Evolutionary conservation across 352 stramenopile species (phyloP).

Genomic region (Pythium coloratum): DNA sequence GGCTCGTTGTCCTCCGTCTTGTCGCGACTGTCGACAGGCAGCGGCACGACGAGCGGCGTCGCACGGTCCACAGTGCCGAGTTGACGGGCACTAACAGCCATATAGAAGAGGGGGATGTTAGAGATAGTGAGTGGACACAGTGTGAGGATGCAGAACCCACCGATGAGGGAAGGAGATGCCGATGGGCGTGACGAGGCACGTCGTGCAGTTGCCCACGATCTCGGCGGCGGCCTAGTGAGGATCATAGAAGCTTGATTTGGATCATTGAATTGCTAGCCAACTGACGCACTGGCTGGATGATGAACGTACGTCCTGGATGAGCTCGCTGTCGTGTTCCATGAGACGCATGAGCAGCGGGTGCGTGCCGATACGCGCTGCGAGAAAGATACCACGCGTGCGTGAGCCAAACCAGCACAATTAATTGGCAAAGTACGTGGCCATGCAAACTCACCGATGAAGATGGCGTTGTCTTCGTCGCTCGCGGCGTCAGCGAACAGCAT

Average conservation of each 20-base stretch:
- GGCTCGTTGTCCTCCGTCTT: constrained; percentile 23
- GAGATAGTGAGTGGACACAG: constrained; percentile 6
- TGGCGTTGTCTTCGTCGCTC: constrained; percentile 83
- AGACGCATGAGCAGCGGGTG: constrained; percentile 69
- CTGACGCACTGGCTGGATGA: background rate
- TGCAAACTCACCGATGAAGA: constrained; percentile 52
- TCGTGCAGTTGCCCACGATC: constrained; percentile 66
- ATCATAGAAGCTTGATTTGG: background rate
- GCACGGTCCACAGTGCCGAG: constrained; percentile 56
- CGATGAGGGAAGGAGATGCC: constrained; percentile 70
- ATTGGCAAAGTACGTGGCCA: background rate
- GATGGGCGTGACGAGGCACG: constrained; percentile 37
- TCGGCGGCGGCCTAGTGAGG: constrained; percentile 50
- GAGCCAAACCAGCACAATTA: too few species aligned
- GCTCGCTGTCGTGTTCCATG: constrained; percentile 77
- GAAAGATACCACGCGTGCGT: background rate
- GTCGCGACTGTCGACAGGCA: constrained; percentile 69
- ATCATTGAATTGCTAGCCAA: background rate
- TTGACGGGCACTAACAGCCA: constrained; percentile 41
- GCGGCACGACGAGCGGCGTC: constrained; percentile 49
- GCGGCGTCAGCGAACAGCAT: constrained; percentile 52
- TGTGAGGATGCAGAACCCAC: constrained; percentile 8
- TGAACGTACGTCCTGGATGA: constrained; percentile 63
- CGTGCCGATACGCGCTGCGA: constrained; percentile 58
- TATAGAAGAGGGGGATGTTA: background rate